A percentile compares a stretch with the other conserved stretches of the same genome.
phyloP scores from a whole-genome alignment of 2,329 filamentous ascomycete genomes.

The Cytospora paraplurivora region DNA sequence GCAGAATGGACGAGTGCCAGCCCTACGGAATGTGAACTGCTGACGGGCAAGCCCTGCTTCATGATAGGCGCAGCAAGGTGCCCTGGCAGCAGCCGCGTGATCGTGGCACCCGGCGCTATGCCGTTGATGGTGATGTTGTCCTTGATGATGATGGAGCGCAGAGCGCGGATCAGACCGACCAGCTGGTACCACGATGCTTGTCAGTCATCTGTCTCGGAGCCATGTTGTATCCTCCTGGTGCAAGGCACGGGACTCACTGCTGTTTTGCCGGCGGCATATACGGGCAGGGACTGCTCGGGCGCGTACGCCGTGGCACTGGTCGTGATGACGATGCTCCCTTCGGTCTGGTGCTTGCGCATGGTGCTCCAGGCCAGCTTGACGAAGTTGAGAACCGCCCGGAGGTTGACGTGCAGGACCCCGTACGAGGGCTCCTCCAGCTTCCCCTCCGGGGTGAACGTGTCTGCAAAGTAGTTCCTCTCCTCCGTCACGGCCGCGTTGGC shows the following conservation, averaged over 20 bases:
- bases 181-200: too few relatives aligned
- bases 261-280: conserved; percentile 35
- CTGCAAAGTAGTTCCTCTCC: conserved; percentile 37
- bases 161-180: conserved; percentile 33
- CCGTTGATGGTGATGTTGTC: conserved; percentile 42
- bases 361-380: conserved; percentile 38
- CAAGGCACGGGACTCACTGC: conserved; percentile 33
- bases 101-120: conserved; percentile 42
- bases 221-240: conserved; percentile 7
- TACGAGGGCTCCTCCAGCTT: conserved; percentile 36
- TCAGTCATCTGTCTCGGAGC: too few relatives aligned
- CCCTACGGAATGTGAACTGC: conserved; percentile 38
- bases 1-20: conserved; percentile 43
- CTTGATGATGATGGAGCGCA: conserved; percentile 34
- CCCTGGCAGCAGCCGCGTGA: conserved; percentile 36
- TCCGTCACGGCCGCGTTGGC: conserved; percentile 36
- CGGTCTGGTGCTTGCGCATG: conserved; percentile 33
- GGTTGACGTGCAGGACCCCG: conserved; percentile 40
- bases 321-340: conserved; percentile 43
- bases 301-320: conserved; percentile 41
- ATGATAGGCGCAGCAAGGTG: conserved; percentile 39
- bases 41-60: conserved; percentile 38
- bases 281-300: conserved; percentile 41
- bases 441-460: conserved; percentile 36
- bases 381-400: conserved; percentile 37